Base-by-base conservation (phyloP, 225 moss, liverwort and hornwort genomes). In the Anthoceros angustus region DNA sequence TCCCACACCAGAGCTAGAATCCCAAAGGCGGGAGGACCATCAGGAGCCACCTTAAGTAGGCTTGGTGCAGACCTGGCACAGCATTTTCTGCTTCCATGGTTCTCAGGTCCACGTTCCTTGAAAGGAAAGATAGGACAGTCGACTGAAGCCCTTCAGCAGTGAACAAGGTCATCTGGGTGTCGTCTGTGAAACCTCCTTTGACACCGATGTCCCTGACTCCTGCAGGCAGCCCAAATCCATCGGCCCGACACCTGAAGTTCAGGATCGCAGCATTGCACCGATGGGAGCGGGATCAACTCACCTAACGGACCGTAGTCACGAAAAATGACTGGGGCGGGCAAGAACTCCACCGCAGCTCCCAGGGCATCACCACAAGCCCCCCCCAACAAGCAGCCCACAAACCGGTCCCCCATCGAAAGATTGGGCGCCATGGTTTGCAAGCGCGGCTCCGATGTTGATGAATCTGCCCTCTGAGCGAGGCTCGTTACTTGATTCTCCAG, bases 161-260 rank as follows among this genome's bases (percentile, higher is more conserved):
- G 43, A 79, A 79, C 66, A 79, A 68, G 32, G 78, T 79, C 78
- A 79, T 79, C 60, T 75, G 78, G 16, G 78, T 79, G 41, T 79
- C 78, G 64, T 79, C 78, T 20, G 78, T 79, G 43, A 79, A 69
- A 41, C 62, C 69, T 43, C 69, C 78, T 40, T 66, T 69, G 15
- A 69, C 63, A 7, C 74, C 72, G 25, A 70, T 69, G 10, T 63
- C 67, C 64, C 41, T 64, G 15, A 72, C 55, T 63, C 75, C 78
- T 72, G 67, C 78, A 73, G 10, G 64, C 21, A 5, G 7, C 18
- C 9, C 26, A 60, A 64, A 26, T 10, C 12, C 38, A 20, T 32
- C 41, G 43, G 42, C 18, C 46, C 1, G 46, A 48, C 46, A 12
- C 14, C 12, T 48, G 46, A 12, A 12, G 5, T 18, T 12, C 46